These are phyloP conservation scores for Lachancea quebecensis DNA, from an alignment of 805 yeast genomes.

Conservation along the genomic window DNA sequence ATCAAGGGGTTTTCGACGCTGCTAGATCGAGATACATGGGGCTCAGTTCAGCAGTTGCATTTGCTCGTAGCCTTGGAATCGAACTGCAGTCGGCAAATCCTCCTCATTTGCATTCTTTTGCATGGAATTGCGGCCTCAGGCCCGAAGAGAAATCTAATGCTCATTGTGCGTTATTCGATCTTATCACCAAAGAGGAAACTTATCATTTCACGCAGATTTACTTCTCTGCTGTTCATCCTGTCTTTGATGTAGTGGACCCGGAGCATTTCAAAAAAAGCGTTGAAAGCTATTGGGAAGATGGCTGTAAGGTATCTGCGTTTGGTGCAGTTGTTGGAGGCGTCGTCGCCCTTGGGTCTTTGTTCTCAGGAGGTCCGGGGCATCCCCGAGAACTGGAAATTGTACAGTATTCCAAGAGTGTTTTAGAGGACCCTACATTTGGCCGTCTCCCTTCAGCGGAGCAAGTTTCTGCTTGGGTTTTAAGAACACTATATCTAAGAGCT, in stretches of 20 bases:
- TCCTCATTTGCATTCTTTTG: constrained; percentile 13
- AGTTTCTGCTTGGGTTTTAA: constrained; percentile 10
- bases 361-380: constrained; percentile 9
- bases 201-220: constrained; percentile 2
- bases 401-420: constrained; percentile 7
- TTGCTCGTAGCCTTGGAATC: constrained; percentile 11
- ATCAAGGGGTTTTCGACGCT: constrained; percentile 3
- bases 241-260: constrained; percentile 7
- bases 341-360: constrained; percentile 10
- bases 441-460: constrained; percentile 10
- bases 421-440: constrained; percentile 11
- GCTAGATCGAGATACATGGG: constrained; percentile 7
- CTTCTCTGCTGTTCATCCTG: constrained; percentile 9
- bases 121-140: constrained; percentile 12
- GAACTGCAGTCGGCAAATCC: constrained; percentile 12
- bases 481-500: constrained; percentile 9
- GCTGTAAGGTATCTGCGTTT: constrained; percentile 4
- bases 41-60: constrained; percentile 10
- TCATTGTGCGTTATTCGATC: background rate
- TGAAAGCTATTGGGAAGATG: constrained; percentile 7
- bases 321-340: constrained; percentile 11
- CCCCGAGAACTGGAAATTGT: constrained; percentile 13
- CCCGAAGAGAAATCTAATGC: constrained; percentile 8
- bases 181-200: constrained; percentile 8
- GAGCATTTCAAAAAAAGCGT: constrained; percentile 1